Evolutionary conservation across 148 eudicot genomes (phyloP), one percentile per base, ranked within the genome.

Genomic region (Chenopodium formosanum): DNA sequence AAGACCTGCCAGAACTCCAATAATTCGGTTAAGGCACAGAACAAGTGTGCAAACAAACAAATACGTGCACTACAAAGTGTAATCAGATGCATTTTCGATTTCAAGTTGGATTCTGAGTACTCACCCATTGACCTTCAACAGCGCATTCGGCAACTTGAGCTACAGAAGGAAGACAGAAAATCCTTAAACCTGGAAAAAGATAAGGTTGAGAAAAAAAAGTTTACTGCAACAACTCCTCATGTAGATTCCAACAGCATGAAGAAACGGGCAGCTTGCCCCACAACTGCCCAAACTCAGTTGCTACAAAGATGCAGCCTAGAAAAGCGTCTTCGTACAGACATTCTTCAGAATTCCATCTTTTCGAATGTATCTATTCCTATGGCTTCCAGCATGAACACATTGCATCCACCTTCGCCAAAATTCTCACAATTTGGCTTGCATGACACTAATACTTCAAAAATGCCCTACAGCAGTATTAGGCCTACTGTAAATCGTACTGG

Each of bases 71-170:
- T 80, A 32, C 58, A 80, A 60, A 66, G 71, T 62, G 71, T 73
- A 62, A 72, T 80, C 77, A 73, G 75, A 80, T 80, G 82, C 82
- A 60, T 80, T 27, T 10, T 60, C 1, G 29, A 72, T 60, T 73
- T 73, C 70, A 44, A 73, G 47, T 29, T 80, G 20, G 82, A 60
- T 31, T 72, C 22, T 29, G 37, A 62, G 25, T 63, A 25, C 70
- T 80, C 77, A 73, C 78, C 77, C 25, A 58, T 40, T 46, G 7
- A 19, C 27, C 77, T 80, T 66, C 70, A 72, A 63, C 82, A 40
- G 4, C 60, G 46, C 46, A 73, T 80, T 46, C 19, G 75, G 29
- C 77, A 62, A 40, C 66, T 80, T 13, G 62, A 80, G 62, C 46
- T 40, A 44, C 62, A 62, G 58, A 80, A 62, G 12, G 60, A 72